phyloP scores from a whole-genome alignment of 352 stramenopile genomes.

The Peronospora destructor region DNA sequence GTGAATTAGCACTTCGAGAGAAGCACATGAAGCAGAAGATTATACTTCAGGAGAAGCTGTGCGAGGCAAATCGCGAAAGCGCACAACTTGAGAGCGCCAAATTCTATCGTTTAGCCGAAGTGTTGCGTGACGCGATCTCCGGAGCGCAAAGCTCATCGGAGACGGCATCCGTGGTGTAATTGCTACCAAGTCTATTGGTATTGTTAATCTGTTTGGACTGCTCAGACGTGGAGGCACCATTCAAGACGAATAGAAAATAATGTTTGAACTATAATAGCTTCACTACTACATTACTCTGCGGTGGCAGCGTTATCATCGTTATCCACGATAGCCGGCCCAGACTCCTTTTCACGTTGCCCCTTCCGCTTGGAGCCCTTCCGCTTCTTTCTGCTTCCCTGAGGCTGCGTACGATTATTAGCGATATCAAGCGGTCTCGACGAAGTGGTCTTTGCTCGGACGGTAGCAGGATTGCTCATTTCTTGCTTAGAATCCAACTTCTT shows the following conservation, averaged over 20 bases:
- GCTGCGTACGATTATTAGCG: neutral
- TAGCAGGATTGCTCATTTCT: neutral
- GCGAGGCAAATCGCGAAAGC: slow-evolving; percentile 36
- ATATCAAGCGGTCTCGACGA: slow-evolving; percentile 2
- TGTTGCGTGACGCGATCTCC: slow-evolving; percentile 48
- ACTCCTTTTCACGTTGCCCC: slow-evolving; percentile 6
- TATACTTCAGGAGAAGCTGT: slow-evolving; percentile 47
- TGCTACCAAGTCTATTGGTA: slow-evolving; percentile 1
- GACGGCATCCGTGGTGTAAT: slow-evolving; percentile 37
- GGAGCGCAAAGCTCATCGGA: slow-evolving; percentile 24
- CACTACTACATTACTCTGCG: slow-evolving; percentile 16
- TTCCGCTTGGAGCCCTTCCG: slow-evolving; percentile 13
- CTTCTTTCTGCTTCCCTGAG: slow-evolving; percentile 8
- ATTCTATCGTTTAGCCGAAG: slow-evolving; percentile 53
- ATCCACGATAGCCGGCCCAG: slow-evolving; percentile 1
- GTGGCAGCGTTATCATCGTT: slow-evolving; percentile 1
- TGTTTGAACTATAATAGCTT: slow-evolving; percentile 23
- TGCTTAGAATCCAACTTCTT: slow-evolving; percentile 3
- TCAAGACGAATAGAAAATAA: slow-evolving; percentile 22
- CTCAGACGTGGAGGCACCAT: slow-evolving; percentile 3
- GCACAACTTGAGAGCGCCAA: slow-evolving; percentile 46
- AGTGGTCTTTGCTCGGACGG: neutral
- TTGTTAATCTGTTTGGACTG: neutral
- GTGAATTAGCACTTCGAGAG: slow-evolving; percentile 51
- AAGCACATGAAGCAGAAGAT: slow-evolving; percentile 62